Base-by-base conservation (phyloP, 345 rosid genomes). In the Corchorus capsularis region DNA sequence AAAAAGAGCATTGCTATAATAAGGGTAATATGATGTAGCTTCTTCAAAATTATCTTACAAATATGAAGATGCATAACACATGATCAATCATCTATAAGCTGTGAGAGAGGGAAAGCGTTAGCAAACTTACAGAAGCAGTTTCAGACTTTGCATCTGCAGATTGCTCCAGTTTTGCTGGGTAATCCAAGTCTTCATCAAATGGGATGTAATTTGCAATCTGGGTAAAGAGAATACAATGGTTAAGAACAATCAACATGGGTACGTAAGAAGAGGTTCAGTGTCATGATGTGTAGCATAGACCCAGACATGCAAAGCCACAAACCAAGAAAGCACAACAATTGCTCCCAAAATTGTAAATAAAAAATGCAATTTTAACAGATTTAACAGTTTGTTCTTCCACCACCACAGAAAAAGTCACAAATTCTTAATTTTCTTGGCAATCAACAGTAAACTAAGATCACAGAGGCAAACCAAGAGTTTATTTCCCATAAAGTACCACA, bases 121-220 rank as follows among this genome's bases (percentile, higher is more conserved):
- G n/a, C 10, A 53, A 72, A 73, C 22, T 79, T 85, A 89, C 92
- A 79, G 79, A 55, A 73, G 83, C 77, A 65, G 85, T 77, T 82
- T 90, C 94, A 56, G 93, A 79, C 71, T 83, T 77, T 53, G 57
- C 79, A 76, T 82, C 86, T 74, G 79, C 75, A 82, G 87, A 83
- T 71, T 63, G 83, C 89, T 87, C 94, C 86, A 96, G 88, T 90
- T 93, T 96, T 75, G 91, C 89, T 80, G 94, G 98, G 85, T 93
- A 96, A 87, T 92, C 87, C 83, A 93, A 74, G 86, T 93, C 96
- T 84, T 93, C 94, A 43, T 89, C 86, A 27, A 83, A 85, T 41
- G 97, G 94, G 72, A 87, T 74, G 79, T 83, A 96, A 79, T 91
- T 96, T 81, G 99, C 97, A 85, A 96, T 91, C 99, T 96, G 86